These are phyloP conservation scores for Rhazya stricta DNA, from an alignment of 257 asterid genomes.

Conservation along the genomic window DNA sequence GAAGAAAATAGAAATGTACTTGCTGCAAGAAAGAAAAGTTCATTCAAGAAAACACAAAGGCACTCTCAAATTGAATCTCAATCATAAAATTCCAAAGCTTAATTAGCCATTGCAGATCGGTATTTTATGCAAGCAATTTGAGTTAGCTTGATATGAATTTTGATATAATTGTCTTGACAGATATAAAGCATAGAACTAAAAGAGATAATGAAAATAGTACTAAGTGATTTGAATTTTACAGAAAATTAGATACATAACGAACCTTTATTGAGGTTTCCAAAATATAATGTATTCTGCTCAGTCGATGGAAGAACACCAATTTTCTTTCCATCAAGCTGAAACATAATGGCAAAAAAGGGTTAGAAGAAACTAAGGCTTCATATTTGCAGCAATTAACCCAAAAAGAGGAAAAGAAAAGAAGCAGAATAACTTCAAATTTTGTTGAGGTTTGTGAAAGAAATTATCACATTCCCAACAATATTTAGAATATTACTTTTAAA, in stretches of 20 bases:
- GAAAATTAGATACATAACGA: conserved; percentile 16
- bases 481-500: neutral
- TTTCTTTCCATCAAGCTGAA: conserved; percentile 83
- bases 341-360: conserved; percentile 5
- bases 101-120: neutral
- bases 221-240: neutral
- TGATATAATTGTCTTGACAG: neutral
- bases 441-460: neutral
- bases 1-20: neutral
- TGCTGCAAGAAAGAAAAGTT: neutral
- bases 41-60: neutral
- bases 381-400: neutral
- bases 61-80: neutral
- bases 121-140: neutral
- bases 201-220: neutral
- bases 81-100: neutral
- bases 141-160: neutral
- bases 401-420: neutral
- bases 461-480: neutral
- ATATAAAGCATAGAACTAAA: neutral
- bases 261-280: conserved; percentile 94
- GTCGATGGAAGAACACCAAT: conserved; percentile 80
- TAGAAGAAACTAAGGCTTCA: neutral
- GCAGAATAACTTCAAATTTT: neutral
- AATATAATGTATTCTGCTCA: conserved; percentile 65